Evolutionary conservation across 2,329 filamentous ascomycete genomes (phyloP).

Genomic region (Knoxdaviesia capensis): DNA sequence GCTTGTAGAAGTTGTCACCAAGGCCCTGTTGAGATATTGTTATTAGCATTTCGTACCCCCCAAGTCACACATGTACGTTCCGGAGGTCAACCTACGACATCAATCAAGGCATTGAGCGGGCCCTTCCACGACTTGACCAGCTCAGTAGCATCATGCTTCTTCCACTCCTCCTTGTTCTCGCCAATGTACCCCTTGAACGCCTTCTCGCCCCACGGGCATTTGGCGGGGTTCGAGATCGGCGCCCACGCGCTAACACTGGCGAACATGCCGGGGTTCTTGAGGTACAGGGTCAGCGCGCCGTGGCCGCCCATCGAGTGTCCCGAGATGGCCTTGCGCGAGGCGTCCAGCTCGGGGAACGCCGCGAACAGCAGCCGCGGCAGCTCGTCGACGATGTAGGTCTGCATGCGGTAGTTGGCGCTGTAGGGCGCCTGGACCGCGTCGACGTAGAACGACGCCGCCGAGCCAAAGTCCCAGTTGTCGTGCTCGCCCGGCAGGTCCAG

Average conservation of each 20-base stretch:
- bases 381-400: slow-evolving; percentile 76
- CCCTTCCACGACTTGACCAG: slow-evolving; percentile 56
- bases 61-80: neutral
- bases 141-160: slow-evolving; percentile 81
- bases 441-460: slow-evolving; percentile 85
- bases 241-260: slow-evolving; percentile 78
- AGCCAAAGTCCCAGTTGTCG: slow-evolving; percentile 79
- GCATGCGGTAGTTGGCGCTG: slow-evolving; percentile 72
- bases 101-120: slow-evolving; percentile 60
- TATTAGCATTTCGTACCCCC: neutral
- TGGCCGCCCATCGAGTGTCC: slow-evolving; percentile 97
- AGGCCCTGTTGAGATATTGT: slow-evolving; percentile 39
- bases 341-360: slow-evolving; percentile 52
- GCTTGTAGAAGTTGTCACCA: slow-evolving; percentile 91
- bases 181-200: slow-evolving; percentile 86
- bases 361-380: slow-evolving; percentile 60
- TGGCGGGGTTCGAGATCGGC: slow-evolving; percentile 69
- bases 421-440: slow-evolving; percentile 64
- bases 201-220: slow-evolving; percentile 89
- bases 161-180: slow-evolving; percentile 56
- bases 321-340: slow-evolving; percentile 54
- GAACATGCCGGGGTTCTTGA: slow-evolving; percentile 82
- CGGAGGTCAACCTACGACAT: slow-evolving; percentile 42
- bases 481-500: slow-evolving; percentile 67
- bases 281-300: slow-evolving; percentile 76